These are phyloP conservation scores for Xylariales sp. DNA, from an alignment of 2,329 filamentous ascomycete species.

Conservation along the genomic window DNA sequence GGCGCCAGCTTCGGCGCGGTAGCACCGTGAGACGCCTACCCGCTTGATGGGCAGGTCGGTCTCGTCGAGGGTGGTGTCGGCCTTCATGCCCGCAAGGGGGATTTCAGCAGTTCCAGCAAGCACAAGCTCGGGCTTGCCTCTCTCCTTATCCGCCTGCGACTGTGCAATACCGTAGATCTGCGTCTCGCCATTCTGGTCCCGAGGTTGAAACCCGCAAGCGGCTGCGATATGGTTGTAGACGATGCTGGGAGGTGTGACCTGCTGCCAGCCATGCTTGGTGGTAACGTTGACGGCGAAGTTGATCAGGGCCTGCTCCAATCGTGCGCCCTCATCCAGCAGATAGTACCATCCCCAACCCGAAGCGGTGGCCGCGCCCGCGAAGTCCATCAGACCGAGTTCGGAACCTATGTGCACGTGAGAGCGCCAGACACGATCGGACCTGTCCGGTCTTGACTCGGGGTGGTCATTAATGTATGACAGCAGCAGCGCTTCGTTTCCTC, in stretches of 20 bases:
- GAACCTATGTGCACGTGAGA: slow-evolving; percentile 85
- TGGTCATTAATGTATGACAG: slow-evolving; percentile 77
- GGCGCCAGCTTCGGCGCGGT: slow-evolving; percentile 89
- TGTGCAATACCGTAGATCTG: slow-evolving; percentile 83
- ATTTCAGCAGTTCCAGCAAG: slow-evolving; percentile 93
- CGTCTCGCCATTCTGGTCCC: slow-evolving; percentile 85
- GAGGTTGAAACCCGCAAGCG: slow-evolving; percentile 90
- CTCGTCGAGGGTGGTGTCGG: slow-evolving; percentile 63
- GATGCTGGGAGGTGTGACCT: slow-evolving; percentile 80
- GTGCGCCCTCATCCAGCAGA: slow-evolving; percentile 82
- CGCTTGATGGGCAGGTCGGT: slow-evolving; percentile 69
- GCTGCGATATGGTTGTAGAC: slow-evolving; percentile 89
- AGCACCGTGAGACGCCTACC: slow-evolving; percentile 87
- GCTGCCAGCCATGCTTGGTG: slow-evolving; percentile 69
- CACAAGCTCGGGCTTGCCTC: slow-evolving; percentile 63
- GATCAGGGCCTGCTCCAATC: slow-evolving; percentile 91
- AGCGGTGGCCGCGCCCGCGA: slow-evolving; percentile 72
- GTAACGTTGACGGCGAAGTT: slow-evolving; percentile 78
- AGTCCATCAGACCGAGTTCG: slow-evolving; percentile 87
- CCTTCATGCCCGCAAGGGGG: slow-evolving; percentile 85
- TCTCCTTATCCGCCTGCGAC: slow-evolving; percentile 53
- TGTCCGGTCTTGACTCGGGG: slow-evolving; percentile 32
- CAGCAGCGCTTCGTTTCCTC: slow-evolving; percentile 59
- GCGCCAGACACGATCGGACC: slow-evolving; percentile 48
- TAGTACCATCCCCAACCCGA: slow-evolving; percentile 99